These are phyloP conservation scores for Phyllostachys edulis DNA, from an alignment of 176 grass and related monocot genomes.

Conservation along the genomic window DNA sequence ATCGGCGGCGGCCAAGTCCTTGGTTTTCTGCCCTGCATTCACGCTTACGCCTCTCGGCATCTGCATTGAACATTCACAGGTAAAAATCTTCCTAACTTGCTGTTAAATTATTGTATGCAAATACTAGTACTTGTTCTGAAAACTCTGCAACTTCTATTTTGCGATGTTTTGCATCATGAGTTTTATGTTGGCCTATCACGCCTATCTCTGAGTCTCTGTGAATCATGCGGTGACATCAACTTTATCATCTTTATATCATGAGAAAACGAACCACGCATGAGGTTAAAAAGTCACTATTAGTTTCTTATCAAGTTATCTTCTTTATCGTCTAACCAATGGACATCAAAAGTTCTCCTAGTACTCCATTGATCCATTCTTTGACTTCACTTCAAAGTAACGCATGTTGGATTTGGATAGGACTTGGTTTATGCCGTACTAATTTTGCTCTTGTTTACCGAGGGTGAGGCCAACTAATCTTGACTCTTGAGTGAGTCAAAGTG, in stretches of 20 bases:
- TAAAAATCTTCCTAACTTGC: not conserved
- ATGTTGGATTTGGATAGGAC: not conserved
- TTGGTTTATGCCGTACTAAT: not conserved
- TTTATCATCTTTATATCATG: too few relatives aligned
- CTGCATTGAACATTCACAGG: not conserved
- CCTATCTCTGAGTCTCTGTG: too few relatives aligned
- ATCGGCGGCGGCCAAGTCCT: too few relatives aligned
- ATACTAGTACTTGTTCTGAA: not conserved
- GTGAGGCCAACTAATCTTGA: not conserved
- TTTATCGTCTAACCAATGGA: too few relatives aligned
- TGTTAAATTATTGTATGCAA: not conserved
- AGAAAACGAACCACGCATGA: too few relatives aligned
- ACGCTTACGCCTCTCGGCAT: not conserved
- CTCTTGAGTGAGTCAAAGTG: not conserved
- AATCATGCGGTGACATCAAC: too few relatives aligned
- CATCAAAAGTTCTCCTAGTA: not conserved
- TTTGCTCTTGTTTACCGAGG: not conserved
- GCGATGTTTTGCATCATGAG: too few relatives aligned
- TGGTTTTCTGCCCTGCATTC: not conserved
- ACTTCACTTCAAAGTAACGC: not conserved
- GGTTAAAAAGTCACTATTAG: too few relatives aligned
- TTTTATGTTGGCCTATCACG: too few relatives aligned
- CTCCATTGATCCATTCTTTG: not conserved
- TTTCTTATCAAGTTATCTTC: too few relatives aligned
- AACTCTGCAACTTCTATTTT: too few relatives aligned